Percentiles rank a stretch among this genome's conserved stretches.
Evolutionary conservation across 2,329 filamentous ascomycete species (phyloP).

Genomic region (Aspergillus sp.): DNA sequence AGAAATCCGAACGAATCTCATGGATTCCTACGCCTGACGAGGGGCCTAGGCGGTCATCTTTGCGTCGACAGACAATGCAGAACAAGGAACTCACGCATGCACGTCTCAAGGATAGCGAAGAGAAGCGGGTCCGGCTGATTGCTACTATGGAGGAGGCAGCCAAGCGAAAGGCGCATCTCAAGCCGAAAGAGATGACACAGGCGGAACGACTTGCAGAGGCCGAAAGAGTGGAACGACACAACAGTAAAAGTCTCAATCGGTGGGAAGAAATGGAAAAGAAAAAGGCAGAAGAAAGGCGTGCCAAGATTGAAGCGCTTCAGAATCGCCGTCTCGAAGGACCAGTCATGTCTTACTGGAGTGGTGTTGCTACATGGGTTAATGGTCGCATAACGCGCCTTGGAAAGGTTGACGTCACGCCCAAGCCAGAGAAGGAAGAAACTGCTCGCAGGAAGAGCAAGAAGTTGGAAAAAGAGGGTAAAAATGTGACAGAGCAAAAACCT

Average conservation of each 20-base stretch:
- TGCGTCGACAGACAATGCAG: slow-evolving; percentile 61
- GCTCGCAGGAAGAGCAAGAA: slow-evolving; percentile 37
- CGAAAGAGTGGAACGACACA: slow-evolving; percentile 77
- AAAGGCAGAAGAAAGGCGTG: slow-evolving; percentile 77
- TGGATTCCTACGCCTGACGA: slow-evolving; percentile 67
- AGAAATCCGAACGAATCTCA: slow-evolving; percentile 69
- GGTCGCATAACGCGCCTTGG: slow-evolving; percentile 72
- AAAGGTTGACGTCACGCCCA: slow-evolving; percentile 52
- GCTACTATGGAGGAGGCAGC: slow-evolving; percentile 62
- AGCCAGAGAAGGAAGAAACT: slow-evolving; percentile 49
- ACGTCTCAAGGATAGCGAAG: slow-evolving; percentile 49
- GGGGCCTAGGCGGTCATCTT: slow-evolving; percentile 61
- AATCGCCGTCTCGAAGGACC: slow-evolving; percentile 84
- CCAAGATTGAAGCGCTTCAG: slow-evolving; percentile 82
- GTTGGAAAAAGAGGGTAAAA: slow-evolving; percentile 28
- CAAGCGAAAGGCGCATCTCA: slow-evolving; percentile 66
- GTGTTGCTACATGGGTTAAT: slow-evolving; percentile 77
- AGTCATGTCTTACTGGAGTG: slow-evolving; percentile 90
- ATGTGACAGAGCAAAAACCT: slow-evolving; percentile 19
- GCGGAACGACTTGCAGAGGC: slow-evolving; percentile 81
- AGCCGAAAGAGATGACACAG: slow-evolving; percentile 82
- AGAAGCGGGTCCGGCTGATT: slow-evolving; percentile 47
- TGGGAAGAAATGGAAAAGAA: slow-evolving; percentile 94
- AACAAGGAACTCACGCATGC: slow-evolving; percentile 61
- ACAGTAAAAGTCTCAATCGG: slow-evolving; percentile 84